These are phyloP conservation scores for Solanum phureja DNA, from an alignment of 257 asterid species.

Conservation along the genomic window DNA sequence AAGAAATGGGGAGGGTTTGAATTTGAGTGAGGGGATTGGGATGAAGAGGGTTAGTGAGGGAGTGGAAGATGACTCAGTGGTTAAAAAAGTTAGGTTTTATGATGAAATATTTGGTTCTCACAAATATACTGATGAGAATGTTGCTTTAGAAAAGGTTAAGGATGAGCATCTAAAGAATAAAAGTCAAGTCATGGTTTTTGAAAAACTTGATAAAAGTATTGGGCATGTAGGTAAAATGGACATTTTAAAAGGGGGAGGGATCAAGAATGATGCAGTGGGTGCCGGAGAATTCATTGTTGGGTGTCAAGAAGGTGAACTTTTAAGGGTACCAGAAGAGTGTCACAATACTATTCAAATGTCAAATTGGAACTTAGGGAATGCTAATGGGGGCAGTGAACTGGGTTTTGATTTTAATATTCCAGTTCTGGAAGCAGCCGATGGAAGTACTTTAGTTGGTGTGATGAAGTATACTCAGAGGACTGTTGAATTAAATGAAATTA, in stretches of 20 bases:
- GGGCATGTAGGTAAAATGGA: slow-evolving; percentile 12
- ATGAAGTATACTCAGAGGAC: slow-evolving; percentile 5
- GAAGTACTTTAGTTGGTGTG: not conserved
- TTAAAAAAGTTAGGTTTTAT: slow-evolving; percentile 30
- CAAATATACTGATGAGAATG: not conserved
- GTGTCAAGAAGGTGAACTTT: not conserved
- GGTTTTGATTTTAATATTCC: slow-evolving; percentile 41
- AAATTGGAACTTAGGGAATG: not conserved
- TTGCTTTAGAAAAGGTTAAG: not conserved
- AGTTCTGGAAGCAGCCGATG: not conserved
- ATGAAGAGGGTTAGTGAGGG: slow-evolving; percentile 39
- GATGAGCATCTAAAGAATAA: not conserved
- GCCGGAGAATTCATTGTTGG: slow-evolving; percentile 2
- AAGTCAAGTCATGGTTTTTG: not conserved
- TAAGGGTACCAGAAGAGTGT: slow-evolving; percentile 9
- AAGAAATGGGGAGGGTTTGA: not conserved
- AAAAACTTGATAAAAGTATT: slow-evolving; percentile 9
- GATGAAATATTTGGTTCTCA: slow-evolving; percentile 5
- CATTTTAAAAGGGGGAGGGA: slow-evolving; percentile 4
- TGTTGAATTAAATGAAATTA: slow-evolving; percentile 25
- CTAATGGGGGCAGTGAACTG: slow-evolving; percentile 8
- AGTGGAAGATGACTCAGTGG: slow-evolving; percentile 15
- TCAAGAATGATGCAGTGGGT: slow-evolving; percentile 14
- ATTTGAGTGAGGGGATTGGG: not conserved
- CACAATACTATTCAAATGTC: not conserved